Base-by-base conservation (phyloP, 306 rosid species). In the Sophora flavescens region DNA sequence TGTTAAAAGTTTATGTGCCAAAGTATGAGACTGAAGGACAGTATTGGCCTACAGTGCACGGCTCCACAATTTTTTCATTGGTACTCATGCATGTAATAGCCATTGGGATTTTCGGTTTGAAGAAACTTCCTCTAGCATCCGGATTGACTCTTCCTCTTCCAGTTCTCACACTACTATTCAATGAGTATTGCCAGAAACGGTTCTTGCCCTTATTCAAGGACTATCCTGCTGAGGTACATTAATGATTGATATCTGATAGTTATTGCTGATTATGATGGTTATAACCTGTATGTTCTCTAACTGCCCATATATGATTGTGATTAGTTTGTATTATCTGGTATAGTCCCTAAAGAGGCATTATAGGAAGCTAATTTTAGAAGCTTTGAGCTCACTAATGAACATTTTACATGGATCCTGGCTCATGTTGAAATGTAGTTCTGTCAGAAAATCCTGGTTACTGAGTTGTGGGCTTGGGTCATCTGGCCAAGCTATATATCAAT, bases 81-180 rank as follows among this genome's bases (percentile, higher is more conserved):
- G 58, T 88, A 50, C 84, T 93, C 61, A 93, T 93, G 98, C 98
- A 93, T 77, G 61, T 91, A 44, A 91, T 93, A 77, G 91, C 88
- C 16, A 88, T 93, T 80, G 98, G 98, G 26, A 63, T 91, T 42
- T 93, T 93, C 52, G 95, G 98, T 54, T 80, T 91, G 71, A 93
- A 91, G 84, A 67, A 82, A 68, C 79, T 91, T 76, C 88, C 93
- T 47, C 80, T 91, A 26, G 96, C 95, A 56, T 22, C 98, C 11
- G 76, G 48, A 58, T 81, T 91, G 76, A 86, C n/a, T 22, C 15
- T 89, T 81, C 95, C 97, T 82, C 98, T 93, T 76, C 98, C 91
- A 26, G 13, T 88, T 78, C 87, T 93, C 68, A 93, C 98, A 38
- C 95, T 93, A 67, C 86, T 93, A 9, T 91, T 93, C 90, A 77